Base-by-base conservation (phyloP, 208 protist genomes). In the Acanthamoeba lenticulata region DNA sequence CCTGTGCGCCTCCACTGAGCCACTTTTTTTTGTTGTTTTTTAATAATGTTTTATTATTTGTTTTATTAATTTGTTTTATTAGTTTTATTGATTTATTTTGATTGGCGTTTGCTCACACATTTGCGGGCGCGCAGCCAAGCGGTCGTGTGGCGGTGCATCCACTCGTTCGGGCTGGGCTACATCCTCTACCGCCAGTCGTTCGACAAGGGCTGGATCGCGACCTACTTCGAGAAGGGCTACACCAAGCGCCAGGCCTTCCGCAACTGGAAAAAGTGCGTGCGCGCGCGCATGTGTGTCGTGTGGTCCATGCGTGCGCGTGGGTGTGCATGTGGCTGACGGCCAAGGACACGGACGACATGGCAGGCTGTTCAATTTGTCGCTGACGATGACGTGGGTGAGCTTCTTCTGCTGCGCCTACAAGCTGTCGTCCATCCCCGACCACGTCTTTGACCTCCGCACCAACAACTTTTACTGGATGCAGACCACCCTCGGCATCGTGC, bases 221-320 rank as follows among this genome's bases (percentile, higher is more conserved):
- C 97, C 90, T 99, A 98, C 96, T 79, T 60, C 19, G 13, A 32
- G 55, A 27, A 94, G 32, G 94, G 94, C 92, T 65, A 95, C 91
- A 55, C 97, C 94, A 94, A 94, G 44, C 95, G 97, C 62, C 38
- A 95, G 21, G 98, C 98, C 29, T 99, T 99, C 94, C 94, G 96
- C 94, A 98, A 98, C 94, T 99, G 98, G 98, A 99, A 99, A 94
- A 96, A 85, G 45, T 96, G 98, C 79, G n/a, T n/a, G n/a, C n/a
- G n/a, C n/a, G n/a, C n/a, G n/a, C n/a, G n/a, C n/a, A n/a, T n/a
- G n/a, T n/a, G n/a, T n/a, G n/a, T n/a, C n/a, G n/a, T n/a, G n/a
- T n/a, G n/a, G n/a, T n/a, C n/a, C n/a, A n/a, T n/a, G n/a, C n/a
- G n/a, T n/a, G n/a, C n/a, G n/a, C n/a, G n/a, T n/a, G n/a, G n/a